Evolutionary conservation across 768 basidiomycete species (phyloP), one percentile per base, ranked within the genome.

Genomic region (Hericium coralloides): DNA sequence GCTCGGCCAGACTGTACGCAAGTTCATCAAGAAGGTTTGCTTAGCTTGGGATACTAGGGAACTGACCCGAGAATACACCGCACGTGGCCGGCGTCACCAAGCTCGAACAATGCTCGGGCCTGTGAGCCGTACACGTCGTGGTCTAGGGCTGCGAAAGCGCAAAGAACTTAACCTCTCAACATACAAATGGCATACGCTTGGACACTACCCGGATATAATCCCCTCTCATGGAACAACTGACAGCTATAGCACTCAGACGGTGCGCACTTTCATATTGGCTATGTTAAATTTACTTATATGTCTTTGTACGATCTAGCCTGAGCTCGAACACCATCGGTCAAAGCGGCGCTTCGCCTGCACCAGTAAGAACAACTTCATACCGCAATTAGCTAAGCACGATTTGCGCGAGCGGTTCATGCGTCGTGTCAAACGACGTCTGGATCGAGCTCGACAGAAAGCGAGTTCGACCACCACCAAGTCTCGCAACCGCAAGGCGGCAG

Each of bases 251-350:
- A 73, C 72, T 0, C 66, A 71, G 36, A 59, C 60, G 1, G 74
- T 74, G 56, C 2, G n/a, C n/a, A n/a, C 67, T 63, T 12, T 45
- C 49, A 5, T 20, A 38, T 52, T 15, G 26, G 12, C 2, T n/a
- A 22, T 12, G 23, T 23, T 17, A 23, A 1, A 15, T 2, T 1
- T 41, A 7, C 12, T 22, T 12, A 12, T 18, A 53, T 9, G 14
- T 10, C 45, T 54, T n/a, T n/a, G n/a, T 56, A 74, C 72, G 70
- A 70, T n/a, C n/a, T n/a, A n/a, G n/a, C n/a, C n/a, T 5, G 71
- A 74, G 51, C 61, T 67, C 1, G 59, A 70, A 12, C 74, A 74
- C 53, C 68, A 59, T 1, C 55, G 57, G 0, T 57, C 71, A 4
- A n/a, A n/a, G n/a, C n/a, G n/a, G n/a, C n/a, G n/a, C n/a, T n/a